A percentile compares a stretch with the other conserved stretches of the same genome.
Conservation (phyloP, 2,329 filamentous ascomycete species). For the Exophiala alcalophila region DNA sequence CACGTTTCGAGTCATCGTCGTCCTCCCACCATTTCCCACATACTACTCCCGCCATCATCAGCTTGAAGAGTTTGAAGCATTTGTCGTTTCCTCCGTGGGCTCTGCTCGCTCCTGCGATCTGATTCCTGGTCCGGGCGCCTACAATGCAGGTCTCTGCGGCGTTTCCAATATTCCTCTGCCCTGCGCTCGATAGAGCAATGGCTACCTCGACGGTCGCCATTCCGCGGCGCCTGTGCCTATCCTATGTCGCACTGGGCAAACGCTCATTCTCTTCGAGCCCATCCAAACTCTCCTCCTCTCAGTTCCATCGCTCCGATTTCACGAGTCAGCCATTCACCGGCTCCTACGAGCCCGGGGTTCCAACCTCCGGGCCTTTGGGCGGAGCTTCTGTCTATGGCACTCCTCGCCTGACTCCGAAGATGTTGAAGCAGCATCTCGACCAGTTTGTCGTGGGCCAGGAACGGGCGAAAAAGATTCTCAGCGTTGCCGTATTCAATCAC, state of each 20-base stretch:
- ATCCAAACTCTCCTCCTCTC: constrained; percentile 41
- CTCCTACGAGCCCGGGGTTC: constrained; percentile 60
- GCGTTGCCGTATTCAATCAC: constrained; percentile 92
- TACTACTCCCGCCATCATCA: too few species aligned
- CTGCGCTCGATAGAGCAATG: constrained; percentile 20
- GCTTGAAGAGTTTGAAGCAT: too few species aligned
- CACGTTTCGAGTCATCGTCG: not conserved
- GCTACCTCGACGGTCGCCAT: constrained; percentile 11
- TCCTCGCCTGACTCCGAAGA: constrained; percentile 59
- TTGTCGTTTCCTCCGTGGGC: too few species aligned
- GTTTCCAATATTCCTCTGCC: constrained; percentile 19
- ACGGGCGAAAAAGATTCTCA: constrained; percentile 84
- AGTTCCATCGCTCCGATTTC: constrained; percentile 62
- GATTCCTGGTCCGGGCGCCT: not conserved
- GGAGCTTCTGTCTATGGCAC: constrained; percentile 57
- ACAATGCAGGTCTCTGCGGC: constrained; percentile 13
- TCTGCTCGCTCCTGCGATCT: not conserved
- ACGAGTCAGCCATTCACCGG: constrained; percentile 60
- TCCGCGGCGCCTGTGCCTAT: constrained; percentile 16
- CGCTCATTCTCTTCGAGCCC: constrained; percentile 15
- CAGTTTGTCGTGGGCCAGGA: constrained; percentile 97
- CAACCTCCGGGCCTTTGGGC: constrained; percentile 62
- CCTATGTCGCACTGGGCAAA: constrained; percentile 22
- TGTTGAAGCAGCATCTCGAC: constrained; percentile 85
- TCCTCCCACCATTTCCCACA: too few species aligned